These are phyloP conservation scores for Myochromella boudieri DNA, from an alignment of 768 basidiomycete species.

Conservation along the genomic window DNA sequence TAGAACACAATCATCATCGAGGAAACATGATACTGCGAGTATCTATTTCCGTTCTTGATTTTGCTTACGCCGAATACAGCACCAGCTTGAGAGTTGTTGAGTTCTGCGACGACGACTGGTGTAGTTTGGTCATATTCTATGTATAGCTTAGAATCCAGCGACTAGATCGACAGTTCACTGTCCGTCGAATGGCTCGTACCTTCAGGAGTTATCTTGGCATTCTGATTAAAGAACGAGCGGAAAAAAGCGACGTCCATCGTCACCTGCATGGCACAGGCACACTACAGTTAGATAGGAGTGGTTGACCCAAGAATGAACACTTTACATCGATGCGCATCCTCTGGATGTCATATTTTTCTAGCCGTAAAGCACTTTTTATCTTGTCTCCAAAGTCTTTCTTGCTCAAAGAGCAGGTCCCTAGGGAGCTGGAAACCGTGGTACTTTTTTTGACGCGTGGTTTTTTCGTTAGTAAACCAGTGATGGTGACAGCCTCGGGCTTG, in stretches of 20 bases:
- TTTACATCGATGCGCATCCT: constrained; percentile 4
- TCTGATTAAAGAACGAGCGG: constrained; percentile 5
- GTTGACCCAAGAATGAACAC: not conserved
- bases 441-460: constrained; percentile 11
- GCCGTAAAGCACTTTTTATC: constrained; percentile 2
- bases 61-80: constrained; percentile 8
- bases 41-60: constrained; percentile 9
- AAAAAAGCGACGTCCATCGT: constrained; percentile 5
- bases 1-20: constrained; percentile 10
- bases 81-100: constrained; percentile 6
- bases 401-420: constrained; percentile 6
- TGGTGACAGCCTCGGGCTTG: not conserved
- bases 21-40: not conserved
- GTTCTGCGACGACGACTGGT: constrained; percentile 6
- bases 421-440: not conserved
- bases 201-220: constrained; percentile 1
- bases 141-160: not conserved
- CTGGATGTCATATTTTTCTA: constrained; percentile 4
- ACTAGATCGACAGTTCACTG: too few species aligned
- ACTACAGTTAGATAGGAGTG: not conserved
- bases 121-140: constrained; percentile 4
- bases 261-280: not conserved
- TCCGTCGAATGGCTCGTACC: too few species aligned
- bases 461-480: not conserved
- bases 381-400: constrained; percentile 9